Conservation (phyloP, 768 basidiomycete species). For the Neoboletus subvelutipes region DNA sequence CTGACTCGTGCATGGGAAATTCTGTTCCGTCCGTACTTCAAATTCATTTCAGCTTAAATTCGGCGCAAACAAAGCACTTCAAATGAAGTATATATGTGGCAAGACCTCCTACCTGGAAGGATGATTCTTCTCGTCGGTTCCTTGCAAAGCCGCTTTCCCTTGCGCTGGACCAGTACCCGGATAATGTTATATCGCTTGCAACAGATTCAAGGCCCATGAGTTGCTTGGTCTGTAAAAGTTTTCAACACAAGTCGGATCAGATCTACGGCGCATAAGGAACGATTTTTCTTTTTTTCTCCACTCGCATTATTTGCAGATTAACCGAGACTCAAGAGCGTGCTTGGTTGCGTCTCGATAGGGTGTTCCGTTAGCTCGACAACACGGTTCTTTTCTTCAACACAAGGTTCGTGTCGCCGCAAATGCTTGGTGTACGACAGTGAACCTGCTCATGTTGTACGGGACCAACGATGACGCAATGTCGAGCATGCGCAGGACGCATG, state of each 20-base stretch:
- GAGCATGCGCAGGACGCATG: too few species aligned
- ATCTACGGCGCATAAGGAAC: background rate
- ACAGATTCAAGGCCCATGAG: background rate
- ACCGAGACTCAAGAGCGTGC: background rate
- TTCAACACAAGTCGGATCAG: background rate
- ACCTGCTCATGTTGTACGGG: too few species aligned
- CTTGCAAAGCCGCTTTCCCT: background rate
- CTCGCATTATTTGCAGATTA: background rate
- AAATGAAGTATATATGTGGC: background rate
- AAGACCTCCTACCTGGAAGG: background rate
- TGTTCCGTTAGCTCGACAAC: background rate
- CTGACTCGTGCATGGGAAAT: background rate
- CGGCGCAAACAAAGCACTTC: background rate
- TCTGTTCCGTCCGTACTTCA: background rate
- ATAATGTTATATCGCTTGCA: background rate
- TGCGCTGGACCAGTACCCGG: too few species aligned
- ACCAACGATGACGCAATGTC: too few species aligned
- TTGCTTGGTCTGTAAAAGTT: background rate
- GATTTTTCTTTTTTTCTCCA: background rate
- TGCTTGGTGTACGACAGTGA: background rate
- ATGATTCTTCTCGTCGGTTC: background rate
- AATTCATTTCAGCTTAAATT: too few species aligned
- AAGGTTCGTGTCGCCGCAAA: background rate
- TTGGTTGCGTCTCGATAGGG: too few species aligned
- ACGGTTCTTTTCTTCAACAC: background rate